Evolutionary conservation across 345 rosid species (phyloP), one percentile per base, ranked within the genome.

Genomic region (Sisymbrium altissimum): DNA sequence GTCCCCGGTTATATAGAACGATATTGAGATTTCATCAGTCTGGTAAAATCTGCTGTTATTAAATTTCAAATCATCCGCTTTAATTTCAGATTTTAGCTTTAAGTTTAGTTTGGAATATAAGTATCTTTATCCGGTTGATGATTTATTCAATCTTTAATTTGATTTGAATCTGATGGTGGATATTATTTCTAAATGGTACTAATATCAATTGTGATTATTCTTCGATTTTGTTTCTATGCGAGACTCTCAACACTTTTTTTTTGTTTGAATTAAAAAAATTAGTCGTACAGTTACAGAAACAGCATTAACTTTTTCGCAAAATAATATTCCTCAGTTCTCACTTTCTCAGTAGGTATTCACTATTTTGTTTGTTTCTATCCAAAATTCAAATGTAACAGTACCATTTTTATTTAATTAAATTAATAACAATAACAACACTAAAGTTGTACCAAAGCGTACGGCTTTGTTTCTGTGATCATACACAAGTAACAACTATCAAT

Each of bases 261-360:
- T 9, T 58, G 9, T 18, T 9, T n/a, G 4, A 52, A 9, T 21
- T 7, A 32, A 48, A 6, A 64, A 41, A 4, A 2, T 0, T 19
- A 72, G 5, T 48, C 62, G 60, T 67, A 21, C 73, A 59, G 29
- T 59, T 67, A 41, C 63, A 67, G 45, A 74, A 59, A 36, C 14
- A 52, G 3, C 64, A 68, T 61, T 68, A 60, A 60, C 21, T 50
- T 68, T 67, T 50, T 66, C 13, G 13, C 13, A 15, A 33, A 33
- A 35, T 35, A 12, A 30, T 46, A 58, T 33, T 58, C 18, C 11
- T 53, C 8, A 23, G 1, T 23, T 23, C 25, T 27, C 18, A 13
- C 38, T 45, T 27, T 60, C 30, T 0, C 25, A 18, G 33, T 53
- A 14, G 11, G 19, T 48, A 5, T n/a, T n/a, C n/a, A n/a, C n/a